Conservation (phyloP, 768 basidiomycete genomes). For the Clavaria fumosa region DNA sequence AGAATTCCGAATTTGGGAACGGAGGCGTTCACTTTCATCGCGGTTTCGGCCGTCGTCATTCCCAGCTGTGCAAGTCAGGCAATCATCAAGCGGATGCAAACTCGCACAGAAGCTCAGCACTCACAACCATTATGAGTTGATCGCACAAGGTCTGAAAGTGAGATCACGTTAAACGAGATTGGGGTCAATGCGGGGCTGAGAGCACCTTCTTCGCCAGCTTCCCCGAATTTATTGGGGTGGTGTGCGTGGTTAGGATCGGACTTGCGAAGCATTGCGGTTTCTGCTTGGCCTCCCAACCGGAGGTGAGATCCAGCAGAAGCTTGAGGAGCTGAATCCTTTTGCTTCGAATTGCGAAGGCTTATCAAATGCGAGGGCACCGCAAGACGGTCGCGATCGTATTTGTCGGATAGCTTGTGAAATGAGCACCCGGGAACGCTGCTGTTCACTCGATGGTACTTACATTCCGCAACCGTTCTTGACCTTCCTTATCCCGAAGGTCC, state of each 20-base stretch:
- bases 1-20: slow-evolving; percentile 48
- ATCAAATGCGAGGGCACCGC: slow-evolving; percentile 28
- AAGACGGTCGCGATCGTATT: slow-evolving; percentile 72
- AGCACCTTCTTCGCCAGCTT: slow-evolving; percentile 68
- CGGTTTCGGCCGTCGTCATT: slow-evolving; percentile 37
- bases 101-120: too few relatives aligned
- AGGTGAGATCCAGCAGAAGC: slow-evolving; percentile 29
- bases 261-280: slow-evolving; percentile 31
- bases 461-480: slow-evolving; percentile 63
- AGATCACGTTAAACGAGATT: too few relatives aligned
- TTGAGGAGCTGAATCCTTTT: slow-evolving; percentile 54
- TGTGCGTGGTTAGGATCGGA: slow-evolving; percentile 46
- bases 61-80: too few relatives aligned
- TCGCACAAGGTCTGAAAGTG: too few relatives aligned
- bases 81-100: too few relatives aligned
- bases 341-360: slow-evolving; percentile 42
- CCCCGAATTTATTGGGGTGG: slow-evolving; percentile 62
- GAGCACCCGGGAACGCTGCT: slow-evolving; percentile 2
- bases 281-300: slow-evolving; percentile 20
- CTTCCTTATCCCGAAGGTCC: slow-evolving; percentile 60
- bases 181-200: too few relatives aligned
- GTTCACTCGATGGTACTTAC: slow-evolving; percentile 25
- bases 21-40: slow-evolving; percentile 46
- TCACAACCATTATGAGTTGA: too few relatives aligned
- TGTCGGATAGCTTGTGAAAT: slow-evolving; percentile 58